These are phyloP conservation scores for Paxillus ammoniavirescens DNA, from an alignment of 768 basidiomycete species.

Conservation along the genomic window DNA sequence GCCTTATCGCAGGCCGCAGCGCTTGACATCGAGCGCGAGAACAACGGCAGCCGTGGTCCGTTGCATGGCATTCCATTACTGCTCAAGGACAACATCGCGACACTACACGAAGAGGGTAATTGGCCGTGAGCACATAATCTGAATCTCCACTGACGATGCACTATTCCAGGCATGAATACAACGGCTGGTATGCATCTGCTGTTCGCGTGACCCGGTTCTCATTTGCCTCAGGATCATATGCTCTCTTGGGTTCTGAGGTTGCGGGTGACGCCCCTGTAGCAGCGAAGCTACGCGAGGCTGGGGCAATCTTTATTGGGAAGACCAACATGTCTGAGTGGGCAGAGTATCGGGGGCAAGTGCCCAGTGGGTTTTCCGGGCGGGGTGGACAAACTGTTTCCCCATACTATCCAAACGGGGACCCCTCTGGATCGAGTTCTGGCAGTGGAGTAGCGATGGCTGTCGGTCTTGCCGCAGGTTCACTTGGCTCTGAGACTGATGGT, in stretches of 20 bases:
- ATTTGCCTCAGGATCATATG: constrained; percentile 31
- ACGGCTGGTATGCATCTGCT: constrained; percentile 33
- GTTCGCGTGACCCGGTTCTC: not conserved
- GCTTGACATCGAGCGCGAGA: constrained; percentile 49
- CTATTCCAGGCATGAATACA: constrained; percentile 47
- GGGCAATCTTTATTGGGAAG: constrained; percentile 41
- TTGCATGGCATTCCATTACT: constrained; percentile 61
- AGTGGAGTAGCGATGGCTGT: constrained; percentile 44
- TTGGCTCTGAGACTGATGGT: constrained; percentile 51
- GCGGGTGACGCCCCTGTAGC: constrained; percentile 34
- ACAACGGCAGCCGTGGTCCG: constrained; percentile 44
- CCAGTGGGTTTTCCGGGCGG: constrained; percentile 44
- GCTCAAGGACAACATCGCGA: constrained; percentile 49
- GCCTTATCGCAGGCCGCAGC: constrained; percentile 52
- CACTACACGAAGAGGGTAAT: constrained; percentile 24
- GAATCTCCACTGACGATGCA: not conserved
- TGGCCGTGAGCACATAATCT: not conserved
- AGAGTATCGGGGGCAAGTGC: constrained; percentile 35
- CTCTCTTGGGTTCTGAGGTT: constrained; percentile 39
- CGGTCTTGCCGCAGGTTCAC: constrained; percentile 41
- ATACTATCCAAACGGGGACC: constrained; percentile 42
- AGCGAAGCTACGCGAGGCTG: constrained; percentile 30
- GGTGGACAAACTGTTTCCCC: constrained; percentile 44
- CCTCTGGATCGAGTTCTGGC: constrained; percentile 42
- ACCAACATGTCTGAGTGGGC: constrained; percentile 45